Evolutionary conservation across 2,329 filamentous ascomycete genomes (phyloP), one percentile per base, ranked within the genome.

Genomic region (Magnaporthales sp.): DNA sequence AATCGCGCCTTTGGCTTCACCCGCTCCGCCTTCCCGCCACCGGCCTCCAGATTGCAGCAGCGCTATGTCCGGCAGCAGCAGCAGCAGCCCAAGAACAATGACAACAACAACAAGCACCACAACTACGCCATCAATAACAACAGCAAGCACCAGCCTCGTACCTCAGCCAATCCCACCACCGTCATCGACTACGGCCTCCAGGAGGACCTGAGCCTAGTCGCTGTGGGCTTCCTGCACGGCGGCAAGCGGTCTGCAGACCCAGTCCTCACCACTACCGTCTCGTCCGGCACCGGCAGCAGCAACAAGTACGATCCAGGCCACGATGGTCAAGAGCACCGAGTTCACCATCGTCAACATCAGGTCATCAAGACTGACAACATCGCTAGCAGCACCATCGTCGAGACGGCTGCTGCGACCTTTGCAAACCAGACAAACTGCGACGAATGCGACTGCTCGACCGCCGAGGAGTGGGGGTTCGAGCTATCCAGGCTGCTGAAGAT

Each of bases 1-100:
- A 32, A 38, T 5, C 30, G 62, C 19, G 62, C 62, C 22, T 64
- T 64, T 51, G 62, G 62, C 32, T 64, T 64, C 62, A 64, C 62
- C 22, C 62, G 62, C 24, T 64, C 62, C 24, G 62, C 62, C 22
- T 51, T 64, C 31, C 62, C 62, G 31, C 29, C 27, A 9, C 62
- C 32, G 31, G 32, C 62, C 5, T 38, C 62, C 22, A 38, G 19
- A 22, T 11, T 24, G 62, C 31, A 64, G 32, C 22, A 26, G 11
- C 56, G 56, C 1, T 60, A 60, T 7, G 3, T 24, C 56, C 31
- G 24, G 7, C 62, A 64, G 29, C 62, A 51, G 31, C 31, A 63
- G 9, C n/a, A 27, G 24, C 58, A 19, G 24, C n/a, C 6, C n/a
- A n/a, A n/a, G n/a, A n/a, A n/a, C n/a, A n/a, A n/a, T n/a, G n/a